Base-by-base conservation (phyloP, 2,329 filamentous ascomycete species). In the Kalaharituber pfeilii region DNA sequence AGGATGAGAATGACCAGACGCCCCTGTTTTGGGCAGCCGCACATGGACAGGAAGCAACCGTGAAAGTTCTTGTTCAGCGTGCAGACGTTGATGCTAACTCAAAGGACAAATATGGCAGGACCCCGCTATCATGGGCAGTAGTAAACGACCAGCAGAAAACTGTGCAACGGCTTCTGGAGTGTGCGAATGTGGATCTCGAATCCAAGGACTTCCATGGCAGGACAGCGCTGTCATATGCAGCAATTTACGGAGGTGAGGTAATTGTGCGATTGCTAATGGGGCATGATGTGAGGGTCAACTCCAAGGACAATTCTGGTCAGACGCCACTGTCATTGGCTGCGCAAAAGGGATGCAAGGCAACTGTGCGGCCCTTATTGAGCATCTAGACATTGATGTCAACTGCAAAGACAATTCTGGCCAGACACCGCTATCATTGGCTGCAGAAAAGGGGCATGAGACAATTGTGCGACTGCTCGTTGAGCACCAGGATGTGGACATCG, bases 311-410 rank as follows among this genome's bases (percentile, higher is more conserved):
- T n/a, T 36, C 9, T 36, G 30, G 30, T n/a, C 30, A 36, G 30
- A 36, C 59, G 20, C 55, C 59, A 24, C 50, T 62, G 11, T 47
- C 52, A 45, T 53, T 51, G 49, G 53, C 60, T 49, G 39, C 51
- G 44, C 4, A n/a, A n/a, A 36, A 36, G 9, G 29, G 30, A n/a
- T n/a, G 30, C 9, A n/a, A 36, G 30, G 30, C 30, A 9, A n/a
- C n/a, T 36, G 30, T 36, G 9, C 30, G 30, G 30, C n/a, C 9
- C 30, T 36, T n/a, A 9, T 36, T n/a, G 30, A 36, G 9, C 9
- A 9, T n/a, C 9, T n/a, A 9, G 30, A n/a, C 30, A n/a, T 36
- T n/a, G 30, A 36, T 9, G 30, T n/a, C n/a, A n/a, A n/a, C n/a
- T n/a, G n/a, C n/a, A n/a, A n/a, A n/a, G n/a, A n/a, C n/a, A n/a